Evolutionary conservation across 139 green algal species (phyloP).

Genomic region (Chlamydomonas sphaeroides): DNA sequence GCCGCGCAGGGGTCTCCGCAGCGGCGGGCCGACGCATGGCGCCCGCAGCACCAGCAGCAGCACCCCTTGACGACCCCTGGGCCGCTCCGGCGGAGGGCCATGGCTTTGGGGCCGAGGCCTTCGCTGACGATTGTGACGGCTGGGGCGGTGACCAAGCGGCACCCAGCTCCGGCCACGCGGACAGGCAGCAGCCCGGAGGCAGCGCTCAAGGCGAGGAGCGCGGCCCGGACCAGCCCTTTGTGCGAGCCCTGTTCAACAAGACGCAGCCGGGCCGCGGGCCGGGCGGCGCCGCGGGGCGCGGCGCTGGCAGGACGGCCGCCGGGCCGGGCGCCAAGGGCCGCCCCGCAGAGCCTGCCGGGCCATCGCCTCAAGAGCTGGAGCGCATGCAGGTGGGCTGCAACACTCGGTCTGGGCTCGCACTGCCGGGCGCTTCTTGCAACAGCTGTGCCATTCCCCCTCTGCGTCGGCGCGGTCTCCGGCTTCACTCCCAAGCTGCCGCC

Average conservation of each 20-base stretch:
- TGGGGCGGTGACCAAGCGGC: slow-evolving; percentile 1
- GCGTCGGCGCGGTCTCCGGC: no score
- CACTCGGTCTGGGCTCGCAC: no score
- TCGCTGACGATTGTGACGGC: not conserved
- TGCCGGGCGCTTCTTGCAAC: no score
- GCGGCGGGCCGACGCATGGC: no score
- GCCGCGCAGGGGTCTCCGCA: no score
- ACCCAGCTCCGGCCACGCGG: no score
- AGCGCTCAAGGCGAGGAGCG: not conserved
- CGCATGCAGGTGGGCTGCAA: not conserved
- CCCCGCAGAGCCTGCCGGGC: not conserved
- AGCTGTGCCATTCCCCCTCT: no score
- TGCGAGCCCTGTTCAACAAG: slow-evolving; percentile 50
- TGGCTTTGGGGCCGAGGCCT: not conserved
- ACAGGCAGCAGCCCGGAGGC: slow-evolving; percentile 14
- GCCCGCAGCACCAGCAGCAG: no score
- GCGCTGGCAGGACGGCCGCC: not conserved
- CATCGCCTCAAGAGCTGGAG: slow-evolving; percentile 4
- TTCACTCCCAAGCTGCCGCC: no score
- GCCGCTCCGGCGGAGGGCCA: not conserved
- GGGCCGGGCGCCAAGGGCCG: not conserved
- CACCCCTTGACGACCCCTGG: slow-evolving; percentile 17
- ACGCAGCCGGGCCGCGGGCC: slow-evolving; percentile 6
- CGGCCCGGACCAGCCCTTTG: slow-evolving; percentile 49
- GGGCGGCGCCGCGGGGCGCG: no score